Evolutionary conservation across 768 basidiomycete species (phyloP).

Genomic region (Lactarius quietus): DNA sequence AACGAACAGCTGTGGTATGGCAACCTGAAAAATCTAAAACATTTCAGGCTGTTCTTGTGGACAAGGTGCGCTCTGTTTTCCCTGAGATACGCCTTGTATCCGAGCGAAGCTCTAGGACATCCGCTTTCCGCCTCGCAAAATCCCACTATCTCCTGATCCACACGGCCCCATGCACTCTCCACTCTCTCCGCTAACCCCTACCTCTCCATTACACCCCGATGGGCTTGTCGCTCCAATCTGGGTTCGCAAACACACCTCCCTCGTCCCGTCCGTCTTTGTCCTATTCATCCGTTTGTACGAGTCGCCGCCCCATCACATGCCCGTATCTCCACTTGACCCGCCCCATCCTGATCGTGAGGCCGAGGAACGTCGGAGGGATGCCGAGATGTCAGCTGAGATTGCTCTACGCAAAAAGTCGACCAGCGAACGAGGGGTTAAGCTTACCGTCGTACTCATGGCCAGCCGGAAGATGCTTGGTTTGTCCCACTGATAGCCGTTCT

Average conservation of each 20-base stretch:
- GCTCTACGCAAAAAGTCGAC: conserved; percentile 73
- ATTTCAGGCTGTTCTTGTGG: conserved; percentile 83
- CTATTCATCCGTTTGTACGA: conserved; percentile 86
- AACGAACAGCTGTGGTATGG: conserved; percentile 67
- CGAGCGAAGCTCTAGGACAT: conserved; percentile 43
- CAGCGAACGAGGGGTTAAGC: conserved; percentile 84
- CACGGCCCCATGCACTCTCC: conserved; percentile 70
- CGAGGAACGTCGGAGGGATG: conserved; percentile 70
- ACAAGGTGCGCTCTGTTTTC: conserved; percentile 46
- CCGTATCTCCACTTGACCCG: conserved; percentile 52
- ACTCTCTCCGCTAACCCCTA: conserved; percentile 84
- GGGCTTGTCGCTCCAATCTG: conserved; percentile 97
- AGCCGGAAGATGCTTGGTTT: conserved; percentile 81
- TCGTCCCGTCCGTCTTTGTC: conserved; percentile 91
- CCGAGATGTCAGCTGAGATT: conserved; percentile 76
- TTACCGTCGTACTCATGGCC: conserved; percentile 93
- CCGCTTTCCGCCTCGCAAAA: conserved; percentile 85
- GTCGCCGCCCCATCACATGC: conserved; percentile 39
- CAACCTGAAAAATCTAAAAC: conserved; percentile 64
- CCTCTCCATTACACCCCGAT: conserved; percentile 90
- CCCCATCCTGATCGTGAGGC: conserved; percentile 50
- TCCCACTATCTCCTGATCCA: conserved; percentile 54
- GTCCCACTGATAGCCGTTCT: conserved; percentile 27
- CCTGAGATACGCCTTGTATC: background rate
- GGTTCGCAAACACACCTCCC: conserved; percentile 92